A percentile compares a stretch with the other conserved stretches of the same genome.
Evolutionary conservation across 306 rosid species (phyloP).

Genomic region (Hippophae gyantsensis): DNA sequence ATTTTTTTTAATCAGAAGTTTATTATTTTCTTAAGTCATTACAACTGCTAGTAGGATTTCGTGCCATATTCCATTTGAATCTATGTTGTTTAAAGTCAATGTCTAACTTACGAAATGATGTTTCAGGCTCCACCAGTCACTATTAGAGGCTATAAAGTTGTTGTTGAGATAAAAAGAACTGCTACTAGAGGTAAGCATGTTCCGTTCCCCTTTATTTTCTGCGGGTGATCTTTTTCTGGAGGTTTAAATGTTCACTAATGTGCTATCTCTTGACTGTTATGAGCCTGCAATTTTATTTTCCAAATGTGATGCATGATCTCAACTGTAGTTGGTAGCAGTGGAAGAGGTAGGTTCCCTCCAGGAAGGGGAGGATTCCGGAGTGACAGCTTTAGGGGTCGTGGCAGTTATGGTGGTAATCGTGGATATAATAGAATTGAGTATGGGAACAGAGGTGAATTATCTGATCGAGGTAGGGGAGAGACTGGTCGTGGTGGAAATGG

Average conservation of each 20-base stretch:
- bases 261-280: not conserved
- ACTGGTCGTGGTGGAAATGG: conserved; percentile 29
- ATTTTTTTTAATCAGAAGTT: not conserved
- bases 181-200: conserved; percentile 46
- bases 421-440: conserved; percentile 46
- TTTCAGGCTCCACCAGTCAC: conserved; percentile 60
- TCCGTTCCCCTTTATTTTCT: not conserved
- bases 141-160: conserved; percentile 41
- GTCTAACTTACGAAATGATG: conserved; percentile 7
- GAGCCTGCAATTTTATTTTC: too few relatives aligned
- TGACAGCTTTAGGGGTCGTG: conserved; percentile 53
- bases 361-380: conserved; percentile 46
- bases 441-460: conserved; percentile 40
- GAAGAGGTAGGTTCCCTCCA: conserved; percentile 38
- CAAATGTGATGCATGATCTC: too few relatives aligned
- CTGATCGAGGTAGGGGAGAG: conserved; percentile 37
- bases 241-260: too few relatives aligned
- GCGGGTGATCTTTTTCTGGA: too few relatives aligned
- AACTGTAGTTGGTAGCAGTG: conserved; percentile 42
- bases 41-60: conserved; percentile 1
- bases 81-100: not conserved
- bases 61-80: not conserved
- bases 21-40: not conserved
- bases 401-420: conserved; percentile 35
- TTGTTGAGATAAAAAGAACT: conserved; percentile 57